phyloP scores from a whole-genome alignment of 164 flowering plant species.

The Magnolia officinalis region DNA sequence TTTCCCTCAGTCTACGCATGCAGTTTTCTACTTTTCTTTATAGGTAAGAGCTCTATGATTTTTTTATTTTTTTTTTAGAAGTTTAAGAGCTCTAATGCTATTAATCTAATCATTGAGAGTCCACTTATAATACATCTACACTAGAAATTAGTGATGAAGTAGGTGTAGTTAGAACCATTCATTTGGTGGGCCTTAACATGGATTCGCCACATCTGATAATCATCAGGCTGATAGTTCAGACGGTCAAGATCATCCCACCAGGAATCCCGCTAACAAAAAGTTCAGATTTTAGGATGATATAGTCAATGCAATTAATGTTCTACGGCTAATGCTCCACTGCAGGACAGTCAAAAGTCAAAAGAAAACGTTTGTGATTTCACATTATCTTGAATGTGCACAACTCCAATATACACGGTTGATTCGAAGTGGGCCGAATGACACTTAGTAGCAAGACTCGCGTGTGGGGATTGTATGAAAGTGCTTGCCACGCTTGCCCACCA shows the following conservation, averaged over 20 bases:
- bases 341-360: neutral
- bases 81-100: neutral
- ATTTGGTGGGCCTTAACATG: neutral
- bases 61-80: no score
- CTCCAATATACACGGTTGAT: neutral
- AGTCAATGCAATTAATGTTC: neutral
- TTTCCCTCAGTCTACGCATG: no score
- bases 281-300: neutral
- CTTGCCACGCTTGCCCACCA: neutral
- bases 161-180: neutral
- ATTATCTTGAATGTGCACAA: no score
- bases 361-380: neutral
- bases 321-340: no score
- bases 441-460: neutral
- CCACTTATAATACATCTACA: neutral
- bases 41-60: no score
- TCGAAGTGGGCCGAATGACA: neutral
- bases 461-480: neutral
- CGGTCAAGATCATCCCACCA: no score
- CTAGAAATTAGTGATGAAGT: neutral
- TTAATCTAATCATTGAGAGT: no score
- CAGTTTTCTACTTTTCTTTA: no score
- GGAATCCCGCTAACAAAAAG: neutral
- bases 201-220: neutral
- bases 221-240: no score